Percentiles rank a stretch among this genome's conserved stretches.
These are phyloP conservation scores for Monilinia fructigena DNA, from an alignment of 2,329 filamentous ascomycete species.

Conservation along the genomic window DNA sequence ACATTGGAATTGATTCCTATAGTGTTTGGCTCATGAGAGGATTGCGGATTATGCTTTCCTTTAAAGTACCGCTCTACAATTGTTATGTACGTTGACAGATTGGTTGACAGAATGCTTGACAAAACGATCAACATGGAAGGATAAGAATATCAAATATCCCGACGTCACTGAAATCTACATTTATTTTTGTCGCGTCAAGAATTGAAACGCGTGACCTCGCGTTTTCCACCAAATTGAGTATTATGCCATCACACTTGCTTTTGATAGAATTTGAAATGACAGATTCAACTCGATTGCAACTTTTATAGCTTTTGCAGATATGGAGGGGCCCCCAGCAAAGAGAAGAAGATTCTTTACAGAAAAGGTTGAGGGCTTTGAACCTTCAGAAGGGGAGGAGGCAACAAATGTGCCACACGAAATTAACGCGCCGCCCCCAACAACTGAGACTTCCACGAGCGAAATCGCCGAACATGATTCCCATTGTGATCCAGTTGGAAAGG, in stretches of 20 bases:
- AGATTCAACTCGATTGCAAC: neutral
- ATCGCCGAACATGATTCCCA: conserved; percentile 11
- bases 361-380: conserved; percentile 32
- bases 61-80: neutral
- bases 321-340: conserved; percentile 48
- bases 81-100: neutral
- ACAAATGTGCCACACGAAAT: conserved; percentile 31
- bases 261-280: neutral
- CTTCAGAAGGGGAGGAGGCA: conserved; percentile 28
- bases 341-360: conserved; percentile 49
- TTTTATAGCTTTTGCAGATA: conserved; percentile 32
- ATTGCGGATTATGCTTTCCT: neutral
- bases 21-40: neutral
- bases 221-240: conserved; percentile 28
- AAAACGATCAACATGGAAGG: neutral
- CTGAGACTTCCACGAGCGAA: neutral
- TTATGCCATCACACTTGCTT: neutral
- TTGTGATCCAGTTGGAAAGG: conserved; percentile 2
- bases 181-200: conserved; percentile 24
- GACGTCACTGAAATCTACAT: conserved; percentile 26
- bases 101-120: neutral
- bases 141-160: conserved; percentile 4
- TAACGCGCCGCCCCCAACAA: conserved; percentile 33
- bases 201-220: conserved; percentile 28
- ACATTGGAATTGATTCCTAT: conserved; percentile 9